Percentiles rank a stretch among this genome's conserved stretches.
Evolutionary conservation across 129 eudicot species (phyloP).

Genomic region (Sambucus nigra): DNA sequence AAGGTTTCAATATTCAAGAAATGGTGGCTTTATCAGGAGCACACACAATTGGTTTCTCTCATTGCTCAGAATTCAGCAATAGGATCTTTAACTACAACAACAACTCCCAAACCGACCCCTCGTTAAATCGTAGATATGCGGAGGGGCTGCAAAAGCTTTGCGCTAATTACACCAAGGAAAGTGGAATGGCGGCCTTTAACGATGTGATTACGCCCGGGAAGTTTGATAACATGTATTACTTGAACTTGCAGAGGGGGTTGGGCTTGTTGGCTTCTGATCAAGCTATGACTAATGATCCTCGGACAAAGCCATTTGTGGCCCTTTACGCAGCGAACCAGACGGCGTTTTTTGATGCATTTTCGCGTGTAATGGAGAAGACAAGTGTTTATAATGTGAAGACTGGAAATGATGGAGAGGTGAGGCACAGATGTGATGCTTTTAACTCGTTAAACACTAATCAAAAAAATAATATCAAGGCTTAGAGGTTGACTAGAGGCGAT

Average conservation of each 20-base stretch:
- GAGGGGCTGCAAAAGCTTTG: conserved; percentile 27
- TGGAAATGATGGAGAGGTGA: conserved; percentile 44
- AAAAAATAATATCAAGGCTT: neutral
- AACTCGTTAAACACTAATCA: conserved; percentile 2
- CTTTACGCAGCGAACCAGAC: conserved; percentile 31
- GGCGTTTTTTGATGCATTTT: conserved; percentile 32
- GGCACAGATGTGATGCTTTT: conserved; percentile 40
- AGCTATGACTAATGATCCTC: conserved; percentile 28
- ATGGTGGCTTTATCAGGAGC: conserved; percentile 51
- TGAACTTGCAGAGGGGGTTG: conserved; percentile 29
- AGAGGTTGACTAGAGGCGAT: neutral
- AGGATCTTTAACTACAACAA: conserved; percentile 29
- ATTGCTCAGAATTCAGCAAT: conserved; percentile 39
- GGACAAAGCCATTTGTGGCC: conserved; percentile 43
- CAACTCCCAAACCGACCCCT: conserved; percentile 18
- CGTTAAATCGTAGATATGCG: conserved; percentile 26
- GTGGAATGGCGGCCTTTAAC: conserved; percentile 30
- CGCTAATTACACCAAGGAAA: conserved; percentile 28
- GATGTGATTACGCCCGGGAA: conserved; percentile 42
- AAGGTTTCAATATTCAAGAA: conserved; percentile 28
- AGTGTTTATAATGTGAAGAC: conserved; percentile 25
- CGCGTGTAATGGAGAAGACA: conserved; percentile 33
- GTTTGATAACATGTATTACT: conserved; percentile 40
- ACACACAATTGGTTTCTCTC: conserved; percentile 48
- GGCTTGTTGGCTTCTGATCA: conserved; percentile 39